Evolutionary conservation across 495 filamentous ascomycete genomes (phyloP).

Genomic region (Penicillium samsonianum): DNA sequence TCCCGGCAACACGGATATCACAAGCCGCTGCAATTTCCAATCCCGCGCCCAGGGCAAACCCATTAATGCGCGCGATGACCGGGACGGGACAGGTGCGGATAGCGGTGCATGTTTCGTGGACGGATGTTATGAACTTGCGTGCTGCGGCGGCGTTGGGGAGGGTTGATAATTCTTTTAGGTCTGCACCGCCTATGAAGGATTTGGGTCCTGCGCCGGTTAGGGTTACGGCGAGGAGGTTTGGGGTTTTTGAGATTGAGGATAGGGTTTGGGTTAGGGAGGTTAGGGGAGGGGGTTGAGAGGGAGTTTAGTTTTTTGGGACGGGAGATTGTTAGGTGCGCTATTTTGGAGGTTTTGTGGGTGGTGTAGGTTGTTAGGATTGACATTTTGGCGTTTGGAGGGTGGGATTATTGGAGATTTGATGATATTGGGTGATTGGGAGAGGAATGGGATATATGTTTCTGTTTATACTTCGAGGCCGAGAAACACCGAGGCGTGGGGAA

Average conservation of each 20-base stretch:
- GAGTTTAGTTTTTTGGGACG: conserved; percentile 28
- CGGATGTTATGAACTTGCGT: conserved; percentile 21
- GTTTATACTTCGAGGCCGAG: too few species aligned
- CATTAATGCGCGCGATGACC: conserved; percentile 27
- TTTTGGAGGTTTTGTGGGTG: conserved; percentile 17
- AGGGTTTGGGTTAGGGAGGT: background rate
- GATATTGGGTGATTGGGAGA: too few species aligned
- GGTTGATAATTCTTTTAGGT: conserved; percentile 23
- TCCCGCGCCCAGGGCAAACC: conserved; percentile 28
- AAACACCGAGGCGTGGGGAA: too few species aligned
- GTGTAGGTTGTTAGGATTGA: conserved; percentile 19
- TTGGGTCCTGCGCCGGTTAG: conserved; percentile 27
- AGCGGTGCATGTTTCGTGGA: conserved; percentile 22
- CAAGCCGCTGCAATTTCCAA: conserved; percentile 27
- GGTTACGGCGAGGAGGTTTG: conserved; percentile 25
- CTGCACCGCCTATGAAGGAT: conserved; percentile 29
- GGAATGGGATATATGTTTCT: too few species aligned
- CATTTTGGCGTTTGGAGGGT: background rate
- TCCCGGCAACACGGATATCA: conserved; percentile 27
- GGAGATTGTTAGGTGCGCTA: conserved; percentile 28
- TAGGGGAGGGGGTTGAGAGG: conserved; percentile 24
- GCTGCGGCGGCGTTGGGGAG: conserved; percentile 20
- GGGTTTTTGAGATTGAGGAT: conserved; percentile 1
- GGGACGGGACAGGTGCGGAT: conserved; percentile 24
- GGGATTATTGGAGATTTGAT: background rate